Evolutionary conservation across 2,329 filamentous ascomycete genomes (phyloP).

Genomic region (Pyrenochaeta sp.): DNA sequence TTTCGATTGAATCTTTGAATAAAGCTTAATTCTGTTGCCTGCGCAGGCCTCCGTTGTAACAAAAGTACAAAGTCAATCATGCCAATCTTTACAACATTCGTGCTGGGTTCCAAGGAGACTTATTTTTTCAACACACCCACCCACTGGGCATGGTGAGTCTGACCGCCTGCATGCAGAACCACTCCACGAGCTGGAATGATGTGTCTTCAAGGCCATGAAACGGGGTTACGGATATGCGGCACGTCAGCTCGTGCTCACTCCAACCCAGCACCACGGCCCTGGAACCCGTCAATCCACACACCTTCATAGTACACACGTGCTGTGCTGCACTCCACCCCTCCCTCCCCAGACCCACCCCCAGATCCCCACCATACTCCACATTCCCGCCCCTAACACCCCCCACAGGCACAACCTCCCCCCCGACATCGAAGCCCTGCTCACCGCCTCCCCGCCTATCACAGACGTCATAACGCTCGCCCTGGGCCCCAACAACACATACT

Average conservation of each 20-base stretch:
- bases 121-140: constrained; percentile 46
- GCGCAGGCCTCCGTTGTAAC: too few relatives aligned
- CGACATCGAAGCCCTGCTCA: constrained; percentile 38
- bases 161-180: too few relatives aligned
- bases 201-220: too few relatives aligned
- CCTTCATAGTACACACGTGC: too few relatives aligned
- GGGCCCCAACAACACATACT: constrained; percentile 33
- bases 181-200: neutral
- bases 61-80: constrained; percentile 19
- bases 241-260: too few relatives aligned
- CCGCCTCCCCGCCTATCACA: constrained; percentile 34
- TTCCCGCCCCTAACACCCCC: too few relatives aligned
- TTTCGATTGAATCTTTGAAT: too few relatives aligned
- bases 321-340: too few relatives aligned
- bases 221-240: neutral
- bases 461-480: constrained; percentile 38
- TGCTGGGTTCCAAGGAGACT: constrained; percentile 34
- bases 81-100: constrained; percentile 38
- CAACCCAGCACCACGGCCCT: too few relatives aligned
- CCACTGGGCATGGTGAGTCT: constrained; percentile 41
- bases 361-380: too few relatives aligned
- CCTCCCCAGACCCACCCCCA: too few relatives aligned
- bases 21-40: neutral
- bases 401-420: constrained; percentile 38
- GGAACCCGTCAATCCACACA: too few relatives aligned